Base-by-base conservation (phyloP, 2,329 filamentous ascomycete genomes). In the Diaporthe citri region DNA sequence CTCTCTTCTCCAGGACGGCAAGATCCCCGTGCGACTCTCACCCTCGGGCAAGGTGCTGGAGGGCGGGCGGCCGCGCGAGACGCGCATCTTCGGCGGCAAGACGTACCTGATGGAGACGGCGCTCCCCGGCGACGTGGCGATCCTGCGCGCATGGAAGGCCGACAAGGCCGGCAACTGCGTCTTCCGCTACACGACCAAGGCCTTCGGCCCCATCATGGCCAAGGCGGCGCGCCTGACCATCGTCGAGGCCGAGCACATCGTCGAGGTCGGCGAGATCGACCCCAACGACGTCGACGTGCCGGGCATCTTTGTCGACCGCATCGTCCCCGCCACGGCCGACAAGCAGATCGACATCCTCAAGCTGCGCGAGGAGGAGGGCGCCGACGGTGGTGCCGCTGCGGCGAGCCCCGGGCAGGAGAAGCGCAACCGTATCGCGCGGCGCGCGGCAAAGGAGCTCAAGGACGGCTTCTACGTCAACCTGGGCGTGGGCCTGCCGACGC, bases 181-280 rank as follows among this genome's bases (percentile, higher is more conserved):
- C 52, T 97, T 97, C 86, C 88, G 93, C 82, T 93, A 94, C 83
- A 93, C 93, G 0, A 95, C 93, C 43, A 94, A 94, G 82, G 91
- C 93, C 0, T 95, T 95, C 77, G 93, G 91, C 1, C 89, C 91
- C 8, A 88, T 94, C 77, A 95, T 95, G 93, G 95, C 93, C 75
- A 96, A 96, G 84, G 94, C 94, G 0, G 95, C 94, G 0, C 90
- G 89, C 64, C 80, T 94, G 52, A 93, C 94, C 36, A 96, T 97
- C 55, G 94, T 97, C 51, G 95, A 97, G 82, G 95, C 95, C 1
- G 95, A 97, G 80, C 89, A 96, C 77, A 95, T 97, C 75, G 95
- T 97, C 71, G 91, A 93, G 3, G 83, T 91, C 1, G 95, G 95
- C 34, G 90, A 90, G 2, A 92, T 97, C 52, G 88, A 92, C 71